Percentiles rank a stretch among this genome's conserved stretches.
Evolutionary conservation across 2,329 filamentous ascomycete genomes (phyloP).

Genomic region (Colletotrichum theobromicola): DNA sequence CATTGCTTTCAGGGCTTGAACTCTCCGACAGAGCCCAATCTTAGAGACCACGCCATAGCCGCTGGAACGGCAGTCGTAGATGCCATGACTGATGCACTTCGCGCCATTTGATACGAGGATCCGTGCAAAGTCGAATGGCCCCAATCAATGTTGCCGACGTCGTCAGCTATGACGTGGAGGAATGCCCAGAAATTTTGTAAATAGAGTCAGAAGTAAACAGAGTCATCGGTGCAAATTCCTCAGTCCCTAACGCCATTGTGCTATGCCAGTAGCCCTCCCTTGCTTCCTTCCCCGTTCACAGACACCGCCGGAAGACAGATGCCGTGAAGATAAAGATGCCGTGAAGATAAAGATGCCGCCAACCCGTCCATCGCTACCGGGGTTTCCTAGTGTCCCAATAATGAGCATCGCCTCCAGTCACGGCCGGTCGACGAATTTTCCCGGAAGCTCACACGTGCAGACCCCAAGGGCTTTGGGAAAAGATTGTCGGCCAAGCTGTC

Average conservation of each 20-base stretch:
- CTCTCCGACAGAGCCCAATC: not conserved
- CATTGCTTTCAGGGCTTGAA: not conserved
- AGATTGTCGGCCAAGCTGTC: not conserved
- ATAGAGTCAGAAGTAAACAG: not conserved
- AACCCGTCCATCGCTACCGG: not conserved
- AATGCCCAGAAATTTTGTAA: not conserved
- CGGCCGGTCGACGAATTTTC: not conserved
- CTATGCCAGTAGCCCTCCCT: not conserved
- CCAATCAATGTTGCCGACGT: not conserved
- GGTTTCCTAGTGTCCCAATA: not conserved
- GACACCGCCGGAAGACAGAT: not conserved
- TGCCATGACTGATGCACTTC: not conserved
- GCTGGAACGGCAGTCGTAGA: not conserved
- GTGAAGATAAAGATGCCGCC: not conserved
- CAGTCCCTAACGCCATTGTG: not conserved
- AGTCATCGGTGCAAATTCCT: not conserved
- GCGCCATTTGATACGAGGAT: not conserved
- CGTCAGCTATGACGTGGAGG: not conserved
- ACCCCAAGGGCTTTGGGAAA: not conserved
- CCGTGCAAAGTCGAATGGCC: not conserved
- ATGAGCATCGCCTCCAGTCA: not conserved
- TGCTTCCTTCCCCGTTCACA: not conserved
- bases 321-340: not conserved
- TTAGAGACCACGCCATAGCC: not conserved
- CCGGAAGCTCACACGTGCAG: not conserved